Evolutionary conservation across 495 filamentous ascomycete genomes (phyloP), one percentile per base, ranked within the genome.

Genomic region (Platismatia glauca): DNA sequence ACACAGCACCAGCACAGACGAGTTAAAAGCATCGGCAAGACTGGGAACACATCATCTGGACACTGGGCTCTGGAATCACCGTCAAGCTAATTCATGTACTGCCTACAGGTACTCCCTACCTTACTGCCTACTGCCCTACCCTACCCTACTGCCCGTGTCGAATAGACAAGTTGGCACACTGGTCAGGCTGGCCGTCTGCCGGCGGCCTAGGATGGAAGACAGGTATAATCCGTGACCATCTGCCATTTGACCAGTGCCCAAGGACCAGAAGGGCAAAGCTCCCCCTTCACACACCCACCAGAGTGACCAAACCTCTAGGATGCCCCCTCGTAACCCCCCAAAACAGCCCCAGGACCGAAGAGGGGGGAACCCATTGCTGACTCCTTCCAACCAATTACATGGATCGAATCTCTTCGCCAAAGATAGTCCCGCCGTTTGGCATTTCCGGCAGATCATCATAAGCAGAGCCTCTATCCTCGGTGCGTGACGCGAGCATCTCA

Each of bases 1-100:
- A 61, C 56, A 64, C 58, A 64, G 62, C 55, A 65, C 55, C 58
- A 64, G 62, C 55, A 65, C 59, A 65, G 57, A 65, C 66, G 58
- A 64, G 5, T 33, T 9, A 53, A 52, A 53, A 67, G 62, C 48
- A 55, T 58, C 44, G 62, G 59, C 48, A 57, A 57, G 65, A 55
- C 57, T 55, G 62, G 62, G 66, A 67, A 56, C 62, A 64, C 66
- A 67, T 67, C 62, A 67, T 67, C 46, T 53, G 27, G 16, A 53
- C n/a, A 20, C 29, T 53, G 62, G 58, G 48, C n/a, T 33, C 29
- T 53, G 62, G 58, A 57, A 27, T 59, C 52, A 58, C 56, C 46
- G 39, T 57, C 38, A 55, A 57, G 60, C 60, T 62, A 62, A 57
- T 24, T 62, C 4, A 44, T 35, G 4, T 35, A 35, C 34, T n/a